A percentile compares a stretch with the other conserved stretches of the same genome.
Evolutionary conservation across 176 grass and related monocot genomes (phyloP).

Genomic region (Calamus simplicifolius): DNA sequence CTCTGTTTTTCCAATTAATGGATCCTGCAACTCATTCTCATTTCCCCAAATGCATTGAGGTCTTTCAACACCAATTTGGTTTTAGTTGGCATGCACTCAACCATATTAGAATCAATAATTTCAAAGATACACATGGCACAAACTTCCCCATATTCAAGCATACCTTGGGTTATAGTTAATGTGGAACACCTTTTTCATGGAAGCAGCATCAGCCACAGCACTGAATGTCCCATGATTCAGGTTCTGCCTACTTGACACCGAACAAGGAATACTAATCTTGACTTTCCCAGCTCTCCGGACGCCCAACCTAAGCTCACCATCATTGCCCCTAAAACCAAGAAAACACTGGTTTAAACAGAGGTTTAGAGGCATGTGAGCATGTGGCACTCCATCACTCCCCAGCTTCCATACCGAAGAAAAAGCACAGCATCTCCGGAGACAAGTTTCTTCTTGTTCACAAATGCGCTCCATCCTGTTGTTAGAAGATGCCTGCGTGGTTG

Average conservation of each 20-base stretch:
- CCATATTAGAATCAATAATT: no score
- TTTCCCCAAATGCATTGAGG: no score
- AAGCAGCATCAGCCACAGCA: conserved; percentile 41
- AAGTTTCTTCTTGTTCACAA: conserved; percentile 96
- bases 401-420: conserved; percentile 61
- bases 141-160: not conserved
- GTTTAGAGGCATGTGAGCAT: not conserved
- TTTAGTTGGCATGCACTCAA: no score
- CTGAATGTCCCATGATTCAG: conserved; percentile 26
- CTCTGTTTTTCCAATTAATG: no score
- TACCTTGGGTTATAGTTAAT: conserved; percentile 89
- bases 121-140: no score
- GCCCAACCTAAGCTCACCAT: conserved; percentile 74
- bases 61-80: no score
- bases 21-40: no score
- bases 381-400: not conserved
- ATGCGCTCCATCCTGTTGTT: conserved; percentile 97
- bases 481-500: conserved; percentile 98
- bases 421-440: conserved; percentile 85
- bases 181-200: conserved; percentile 40
- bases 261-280: conserved; percentile 19
- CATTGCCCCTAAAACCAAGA: conserved; percentile 51
- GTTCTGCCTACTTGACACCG: conserved; percentile 29
- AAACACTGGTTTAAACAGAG: conserved; percentile 11
- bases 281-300: conserved; percentile 76